Base-by-base conservation (phyloP, 257 asterid genomes). In the Anisodus tanguticus region DNA sequence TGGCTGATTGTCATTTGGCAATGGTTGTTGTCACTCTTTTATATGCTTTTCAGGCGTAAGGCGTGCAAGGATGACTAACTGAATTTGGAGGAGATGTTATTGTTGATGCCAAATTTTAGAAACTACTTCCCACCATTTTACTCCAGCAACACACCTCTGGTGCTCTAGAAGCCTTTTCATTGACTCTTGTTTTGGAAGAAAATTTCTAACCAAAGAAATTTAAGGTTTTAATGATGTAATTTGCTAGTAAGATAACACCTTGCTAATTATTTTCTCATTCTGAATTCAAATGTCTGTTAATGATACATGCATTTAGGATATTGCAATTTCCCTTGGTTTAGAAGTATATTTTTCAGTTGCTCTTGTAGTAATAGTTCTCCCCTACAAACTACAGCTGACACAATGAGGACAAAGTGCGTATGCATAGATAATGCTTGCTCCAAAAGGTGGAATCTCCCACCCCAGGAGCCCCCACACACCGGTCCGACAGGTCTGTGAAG, bases 11-110 rank as follows among this genome's bases (percentile, higher is more conserved):
- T 88, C 39, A 64, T 92, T 80, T 97, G 97, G 98, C 94, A 88
- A 67, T 97, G 98, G 97, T 57, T 93, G 77, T 47, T 95, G 45
- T 91, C 97, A n/a, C 54, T 94, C 76, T 90, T 91, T 88, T 39
- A 80, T 86, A 88, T 88, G 72, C 87, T 92, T 86, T 90, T 93
- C 90, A 92, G 85, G 85, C 86, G 87, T 81, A 89, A 90, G 78
- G 83, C 89, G 88, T 88, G 81, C 85, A 96, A 92, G 90, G 89
- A 91, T 80, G 95, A 92, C 59, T 92, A 89, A 92, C 64, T 77
- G 81, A 13, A 26, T 26, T 13, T 4, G 81, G 49, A 77, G 81
- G 81, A 77, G 26, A 77, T 22, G 59, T 22, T 22, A 74, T 77
- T 53, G 64, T 53, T 8, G 62, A 49, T 74, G 51, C 80, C 60